Evolutionary conservation across 1,284 basidiomycete species (phyloP).

Genomic region (Retiboletus flavoniger): DNA sequence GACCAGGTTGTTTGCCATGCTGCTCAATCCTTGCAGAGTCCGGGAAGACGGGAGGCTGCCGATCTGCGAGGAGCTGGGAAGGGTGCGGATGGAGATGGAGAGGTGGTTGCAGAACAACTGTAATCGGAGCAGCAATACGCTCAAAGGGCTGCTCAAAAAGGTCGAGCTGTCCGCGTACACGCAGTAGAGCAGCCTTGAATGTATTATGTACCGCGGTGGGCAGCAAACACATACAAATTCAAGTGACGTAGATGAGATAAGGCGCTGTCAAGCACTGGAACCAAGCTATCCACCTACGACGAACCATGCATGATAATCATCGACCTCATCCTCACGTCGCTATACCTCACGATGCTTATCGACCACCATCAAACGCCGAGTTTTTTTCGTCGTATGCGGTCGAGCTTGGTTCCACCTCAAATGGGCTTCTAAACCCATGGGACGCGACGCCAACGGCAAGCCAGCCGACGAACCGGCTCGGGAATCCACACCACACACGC

Average conservation of each 20-base stretch:
- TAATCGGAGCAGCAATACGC: conserved; percentile 82
- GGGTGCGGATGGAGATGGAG: conserved; percentile 81
- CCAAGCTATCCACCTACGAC: neutral
- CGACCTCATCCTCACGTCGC: conserved; percentile 40
- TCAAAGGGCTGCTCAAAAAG: conserved; percentile 83
- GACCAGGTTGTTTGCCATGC: conserved; percentile 79
- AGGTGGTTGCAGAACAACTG: conserved; percentile 79
- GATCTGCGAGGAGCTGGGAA: conserved; percentile 64
- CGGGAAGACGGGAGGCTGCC: conserved; percentile 62
- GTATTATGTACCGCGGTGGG: neutral
- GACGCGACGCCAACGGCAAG: conserved; percentile 29
- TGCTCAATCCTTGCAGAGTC: conserved; percentile 76
- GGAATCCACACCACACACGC: conserved; percentile 14
- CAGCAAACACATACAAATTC: conserved; percentile 24
- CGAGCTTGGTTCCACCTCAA: conserved; percentile 19
- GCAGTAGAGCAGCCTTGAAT: conserved; percentile 15
- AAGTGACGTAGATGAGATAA: conserved; percentile 23
- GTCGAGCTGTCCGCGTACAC: conserved; percentile 56
- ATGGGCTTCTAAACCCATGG: conserved; percentile 21
- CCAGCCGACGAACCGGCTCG: conserved; percentile 11
- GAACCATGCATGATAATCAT: conserved; percentile 28
- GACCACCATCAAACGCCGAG: conserved; percentile 28
- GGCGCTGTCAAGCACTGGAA: neutral
- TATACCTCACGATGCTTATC: conserved; percentile 40
- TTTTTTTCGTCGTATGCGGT: conserved; percentile 29